Evolutionary conservation across 228 moss, liverwort and hornwort species (phyloP), one percentile per base, ranked within the genome.

Genomic region (Sphagnum magellanicum): DNA sequence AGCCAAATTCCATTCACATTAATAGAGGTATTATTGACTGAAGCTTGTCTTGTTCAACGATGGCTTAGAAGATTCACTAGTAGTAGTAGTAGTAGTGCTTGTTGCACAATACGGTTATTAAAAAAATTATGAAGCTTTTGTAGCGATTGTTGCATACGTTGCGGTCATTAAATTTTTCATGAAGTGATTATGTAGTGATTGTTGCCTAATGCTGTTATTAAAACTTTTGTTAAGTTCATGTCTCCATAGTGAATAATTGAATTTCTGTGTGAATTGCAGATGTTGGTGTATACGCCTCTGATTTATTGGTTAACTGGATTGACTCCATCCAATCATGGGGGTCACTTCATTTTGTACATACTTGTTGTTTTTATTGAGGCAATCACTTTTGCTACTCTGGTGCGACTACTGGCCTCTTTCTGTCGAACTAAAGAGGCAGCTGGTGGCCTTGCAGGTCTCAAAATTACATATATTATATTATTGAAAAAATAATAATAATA

Each of bases 251-350:
- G 32, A 32, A 32, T 32, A 32, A 3, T 32, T 32, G 67, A 67
- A 55, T 2, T 55, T 67, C 4, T 50, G 67, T 49, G 4, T 67
- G 5, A 14, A 52, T 13, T 96, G 87, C 88, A 96, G 91, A 91
- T 91, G 73, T 32, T 83, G 13, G 85, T 96, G 65, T 93, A 93
- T 47, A 86, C 86, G 65, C 96, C 96, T 73, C 64, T 84, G 66
- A 74, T 93, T 66, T 93, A 97, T 70, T 97, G 88, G 89, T 69
- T 97, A 75, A 93, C 90, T 11, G 96, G 96, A 32, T 76, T 97
- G 73, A 93, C 86, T 72, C 50, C 83, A 68, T 81, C 96, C 14
- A 84, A 85, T 51, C 68, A 77, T 68, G 93, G 91, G 63, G 83
- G 62, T 65, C 96, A 87, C 71, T 97, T 88, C 71, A n/a, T 93